Evolutionary conservation across 805 yeast species (phyloP), one percentile per base, ranked within the genome.

Genomic region (Candida verbasci): DNA sequence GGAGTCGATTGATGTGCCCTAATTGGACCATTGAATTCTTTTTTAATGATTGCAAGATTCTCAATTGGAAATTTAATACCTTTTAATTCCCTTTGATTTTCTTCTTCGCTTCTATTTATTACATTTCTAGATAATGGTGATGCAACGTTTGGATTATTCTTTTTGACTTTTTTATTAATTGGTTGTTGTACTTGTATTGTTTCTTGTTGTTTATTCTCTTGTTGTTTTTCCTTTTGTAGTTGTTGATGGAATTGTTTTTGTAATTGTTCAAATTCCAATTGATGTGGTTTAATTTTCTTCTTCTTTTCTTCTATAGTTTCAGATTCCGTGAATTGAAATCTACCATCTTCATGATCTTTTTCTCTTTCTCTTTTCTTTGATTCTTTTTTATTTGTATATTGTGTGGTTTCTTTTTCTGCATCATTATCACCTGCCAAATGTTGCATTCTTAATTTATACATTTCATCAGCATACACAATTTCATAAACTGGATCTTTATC

Each of bases 401-500:
- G 47, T 46, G 32, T 49, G 57, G 2, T 58, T 42, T 43, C 28
- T 61, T 62, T 1, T 59, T 14, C 4, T 25, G 24, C 30, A 31
- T 56, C 65, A 35, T 67, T 72, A 41, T 63, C 72, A 41, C 62
- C 72, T 8, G 58, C 59, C 39, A 68, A 55, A 46, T 62, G 66
- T 38, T 51, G 48, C 32, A 58, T 43, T 40, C 81, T 61, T 15
- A 69, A 50, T 35, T 54, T 51, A 46, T 62, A 68, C 81, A 76
- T 75, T 28, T 56, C 61, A 14, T 61, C 64, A 1, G 77, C 73
- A 49, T 67, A 74, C 27, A 61, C 70, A 24, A 65, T 56, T 50
- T 76, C 81, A 38, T 54, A 61, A 11, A 61, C 68, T 1, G 78
- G 67, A 44, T 75, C 81, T 17, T 55, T 52, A 48, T 75, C 79